A percentile compares a stretch with the other conserved stretches of the same genome.
Conservation (phyloP, 352 stramenopile species). For the Phytophthora podocarpi region DNA sequence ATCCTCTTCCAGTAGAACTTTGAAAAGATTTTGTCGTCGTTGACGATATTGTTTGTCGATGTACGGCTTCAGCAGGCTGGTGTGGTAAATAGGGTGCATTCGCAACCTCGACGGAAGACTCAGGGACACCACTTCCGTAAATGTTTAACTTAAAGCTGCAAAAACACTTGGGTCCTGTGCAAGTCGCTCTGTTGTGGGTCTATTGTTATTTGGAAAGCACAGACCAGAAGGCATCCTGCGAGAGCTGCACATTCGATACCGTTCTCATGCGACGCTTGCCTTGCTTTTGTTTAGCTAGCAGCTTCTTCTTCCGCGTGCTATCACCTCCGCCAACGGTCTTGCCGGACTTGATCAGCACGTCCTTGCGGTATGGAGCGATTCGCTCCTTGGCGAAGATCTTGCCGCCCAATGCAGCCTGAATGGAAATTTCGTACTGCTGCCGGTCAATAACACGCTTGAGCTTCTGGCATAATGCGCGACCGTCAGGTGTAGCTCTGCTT, state of each 20-base stretch:
- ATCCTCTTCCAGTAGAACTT: too few species aligned
- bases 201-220: slow-evolving; percentile 91
- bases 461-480: slow-evolving; percentile 93
- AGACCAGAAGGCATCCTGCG: slow-evolving; percentile 98
- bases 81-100: too few species aligned
- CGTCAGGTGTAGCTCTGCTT: slow-evolving; percentile 77
- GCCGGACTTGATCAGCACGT: slow-evolving; percentile 94
- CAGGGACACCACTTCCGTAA: too few species aligned
- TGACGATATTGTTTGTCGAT: too few species aligned
- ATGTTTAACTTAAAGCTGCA: too few species aligned
- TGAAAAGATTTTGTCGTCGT: too few species aligned
- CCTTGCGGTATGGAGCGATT: slow-evolving; percentile 97
- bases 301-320: slow-evolving; percentile 98
- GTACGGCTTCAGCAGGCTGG: too few species aligned
- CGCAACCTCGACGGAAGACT: too few species aligned
- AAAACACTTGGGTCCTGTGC: too few species aligned
- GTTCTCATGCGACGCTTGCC: slow-evolving; percentile 98
- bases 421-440: slow-evolving; percentile 99
- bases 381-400: slow-evolving; percentile 98
- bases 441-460: slow-evolving; percentile 96
- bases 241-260: slow-evolving; percentile 96
- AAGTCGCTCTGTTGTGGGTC: not conserved
- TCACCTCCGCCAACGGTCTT: slow-evolving; percentile 98
- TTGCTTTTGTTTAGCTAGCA: slow-evolving; percentile 99
- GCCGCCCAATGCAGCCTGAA: slow-evolving; percentile 95